Evolutionary conservation across 495 filamentous ascomycete species (phyloP), one percentile per base, ranked within the genome.

Genomic region (Xylaria palmicola): DNA sequence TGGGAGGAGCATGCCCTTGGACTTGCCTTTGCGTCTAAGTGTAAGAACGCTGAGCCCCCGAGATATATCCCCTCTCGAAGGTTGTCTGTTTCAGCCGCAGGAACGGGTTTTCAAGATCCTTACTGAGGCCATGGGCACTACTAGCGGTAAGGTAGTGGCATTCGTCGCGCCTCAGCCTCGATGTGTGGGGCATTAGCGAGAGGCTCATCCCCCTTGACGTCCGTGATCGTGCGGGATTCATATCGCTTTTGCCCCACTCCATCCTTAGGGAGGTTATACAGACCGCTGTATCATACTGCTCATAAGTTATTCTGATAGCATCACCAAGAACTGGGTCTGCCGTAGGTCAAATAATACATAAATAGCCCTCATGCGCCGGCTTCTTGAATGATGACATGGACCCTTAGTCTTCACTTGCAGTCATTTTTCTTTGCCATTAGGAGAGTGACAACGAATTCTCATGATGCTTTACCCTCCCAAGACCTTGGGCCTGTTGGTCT

Each of bases 121-220:
- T 17, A 6, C 1, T 22, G 17, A 7, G 12, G n/a, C n/a, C n/a
- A n/a, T n/a, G n/a, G n/a, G n/a, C n/a, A n/a, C n/a, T n/a, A n/a
- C n/a, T n/a, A n/a, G n/a, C n/a, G n/a, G 13, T 12, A 1, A 48
- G 3, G 15, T 22, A 17, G 17, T 2, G 29, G 26, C 10, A 48
- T 17, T n/a, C 10, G 24, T 48, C 4, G 6, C 19, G 9, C 15
- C 45, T 34, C 4, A 50, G 12, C 5, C 29, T 29, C 5, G 17
- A n/a, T 12, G 6, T 40, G 51, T 54, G 51, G 51, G 51, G 51
- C 51, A 29, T 54, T 54, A 40, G 51, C 51, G 51, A 54, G 51
- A 37, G n/a, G 20, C 29, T 37, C 10, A 3, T 17, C 17, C 32
- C 48, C 20, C 20, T 6, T 39, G 1, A 17, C 1, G 15, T n/a